phyloP scores from a whole-genome alignment of 257 asterid species.

The Nicotiana undulata region DNA sequence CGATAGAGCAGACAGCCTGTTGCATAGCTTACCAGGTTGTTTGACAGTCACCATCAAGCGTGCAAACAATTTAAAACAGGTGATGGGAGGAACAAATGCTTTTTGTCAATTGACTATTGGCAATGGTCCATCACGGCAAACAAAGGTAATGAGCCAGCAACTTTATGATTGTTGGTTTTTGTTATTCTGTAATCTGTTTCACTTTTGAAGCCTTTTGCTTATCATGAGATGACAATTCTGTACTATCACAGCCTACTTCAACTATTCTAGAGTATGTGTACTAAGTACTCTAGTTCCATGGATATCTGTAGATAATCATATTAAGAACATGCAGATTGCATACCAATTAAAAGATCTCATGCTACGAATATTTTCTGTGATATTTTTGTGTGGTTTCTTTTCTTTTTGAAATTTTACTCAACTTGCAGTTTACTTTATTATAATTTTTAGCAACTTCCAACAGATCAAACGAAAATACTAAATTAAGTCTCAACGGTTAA shows the following conservation, averaged over 20 bases:
- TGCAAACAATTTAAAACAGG: constrained; percentile 66
- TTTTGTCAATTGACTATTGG: constrained; percentile 66
- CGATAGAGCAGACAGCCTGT: constrained; percentile 62
- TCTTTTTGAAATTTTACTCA: neutral
- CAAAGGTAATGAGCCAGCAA: constrained; percentile 44
- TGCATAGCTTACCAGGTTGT: constrained; percentile 81
- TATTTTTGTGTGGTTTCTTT: neutral
- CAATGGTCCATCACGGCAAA: constrained; percentile 64
- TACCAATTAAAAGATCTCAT: neutral
- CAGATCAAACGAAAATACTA: neutral
- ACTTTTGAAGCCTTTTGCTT: neutral
- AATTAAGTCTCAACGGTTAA: neutral
- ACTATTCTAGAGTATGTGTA: neutral
- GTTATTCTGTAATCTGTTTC: neutral
- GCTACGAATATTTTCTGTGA: neutral
- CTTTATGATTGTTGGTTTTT: constrained; percentile 11
- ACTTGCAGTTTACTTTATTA: neutral
- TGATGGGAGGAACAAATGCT: constrained; percentile 68
- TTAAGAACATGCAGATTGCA: neutral
- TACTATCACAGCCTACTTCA: constrained; percentile 2
- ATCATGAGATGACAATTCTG: neutral
- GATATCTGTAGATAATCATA: neutral
- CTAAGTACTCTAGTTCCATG: neutral
- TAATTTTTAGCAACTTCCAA: neutral
- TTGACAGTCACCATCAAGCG: constrained; percentile 65